Base-by-base conservation (phyloP, 1,284 basidiomycete genomes). In the Sphagnurus paluster region DNA sequence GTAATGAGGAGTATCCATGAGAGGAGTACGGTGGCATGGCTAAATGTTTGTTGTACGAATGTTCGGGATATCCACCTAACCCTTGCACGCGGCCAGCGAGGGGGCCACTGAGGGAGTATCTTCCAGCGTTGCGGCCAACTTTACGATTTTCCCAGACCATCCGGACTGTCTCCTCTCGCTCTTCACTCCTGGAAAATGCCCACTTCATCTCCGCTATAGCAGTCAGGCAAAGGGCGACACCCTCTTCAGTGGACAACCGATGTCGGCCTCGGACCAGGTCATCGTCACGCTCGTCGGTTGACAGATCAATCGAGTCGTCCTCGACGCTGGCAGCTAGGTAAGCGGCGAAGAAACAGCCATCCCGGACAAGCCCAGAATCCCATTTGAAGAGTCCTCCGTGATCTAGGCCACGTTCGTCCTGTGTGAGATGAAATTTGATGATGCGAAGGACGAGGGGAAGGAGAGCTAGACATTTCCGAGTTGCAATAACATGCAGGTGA, bases 261-360 rank as follows among this genome's bases (percentile, higher is more conserved):
- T 57, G 53, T 28, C 56, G 48, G 41, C 46, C 40, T 35, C 49
- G 39, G 9, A 56, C 39, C 14, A 75, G 69, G 42, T 75, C 74
- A 40, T 66, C 67, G 35, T 77, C 75, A 37, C 75, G 71, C 60
- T 75, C 79, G 47, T 79, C 69, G 11, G 57, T 48, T 19, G 56
- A 49, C 16, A 66, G 49, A 3, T 70, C 66, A 28, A 79, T 68
- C 11, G 74, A 67, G 14, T 79, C 76, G 23, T 71, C 64, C 9
- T 80, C 75, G 5, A 71, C 59, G 45, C 67, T 72, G 1, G 84
- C 86, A 10, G 89, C 75, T 17, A 90, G 65, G 53, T 84, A 77
- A 1, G 82, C 90, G 1, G 89, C 87, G 57, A 85, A 91, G 70
- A 85, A 93, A 56, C 80, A 82, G 9, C 86, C 86, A 56, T 90